Conservation (phyloP, 2,329 filamentous ascomycete genomes). For the Neonectria sp. region DNA sequence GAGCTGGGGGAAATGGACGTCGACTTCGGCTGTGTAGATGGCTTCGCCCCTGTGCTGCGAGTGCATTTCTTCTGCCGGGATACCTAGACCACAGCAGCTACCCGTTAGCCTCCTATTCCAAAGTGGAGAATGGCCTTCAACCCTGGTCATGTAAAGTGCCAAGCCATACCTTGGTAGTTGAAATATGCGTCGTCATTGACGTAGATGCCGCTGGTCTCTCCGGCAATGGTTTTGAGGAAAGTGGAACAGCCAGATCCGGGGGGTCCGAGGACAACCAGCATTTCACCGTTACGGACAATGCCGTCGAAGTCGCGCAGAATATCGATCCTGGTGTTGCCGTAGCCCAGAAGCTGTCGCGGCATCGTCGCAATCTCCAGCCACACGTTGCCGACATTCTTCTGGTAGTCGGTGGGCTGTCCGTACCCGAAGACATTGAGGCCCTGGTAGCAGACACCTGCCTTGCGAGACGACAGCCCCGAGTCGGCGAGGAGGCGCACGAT, state of each 20-base stretch:
- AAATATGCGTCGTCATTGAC: constrained; percentile 78
- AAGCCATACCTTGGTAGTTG: constrained; percentile 78
- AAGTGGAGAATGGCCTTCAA: background rate
- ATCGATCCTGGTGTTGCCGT: constrained; percentile 71
- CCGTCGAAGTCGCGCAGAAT: constrained; percentile 77
- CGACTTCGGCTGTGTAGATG: constrained; percentile 87
- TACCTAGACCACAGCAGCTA: constrained; percentile 33
- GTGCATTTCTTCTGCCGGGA: constrained; percentile 43
- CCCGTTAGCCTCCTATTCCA: background rate
- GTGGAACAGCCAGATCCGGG: constrained; percentile 82
- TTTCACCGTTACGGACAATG: constrained; percentile 76
- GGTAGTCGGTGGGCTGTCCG: constrained; percentile 77
- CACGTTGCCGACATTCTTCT: constrained; percentile 74
- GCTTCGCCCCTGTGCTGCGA: constrained; percentile 75
- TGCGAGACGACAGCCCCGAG: constrained; percentile 29
- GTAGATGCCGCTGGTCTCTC: constrained; percentile 83
- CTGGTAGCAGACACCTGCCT: constrained; percentile 73
- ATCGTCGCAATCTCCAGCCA: constrained; percentile 64
- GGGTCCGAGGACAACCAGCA: constrained; percentile 80
- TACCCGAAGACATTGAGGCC: constrained; percentile 78
- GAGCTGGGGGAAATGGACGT: constrained; percentile 82
- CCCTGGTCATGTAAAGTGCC: background rate
- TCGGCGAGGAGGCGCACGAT: constrained; percentile 37
- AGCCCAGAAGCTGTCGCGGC: constrained; percentile 65
- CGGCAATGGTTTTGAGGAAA: constrained; percentile 84